Percentiles rank a stretch among this genome's conserved stretches.
phyloP scores from a whole-genome alignment of 2,329 filamentous ascomycete species.

The Acarospora socialis region DNA sequence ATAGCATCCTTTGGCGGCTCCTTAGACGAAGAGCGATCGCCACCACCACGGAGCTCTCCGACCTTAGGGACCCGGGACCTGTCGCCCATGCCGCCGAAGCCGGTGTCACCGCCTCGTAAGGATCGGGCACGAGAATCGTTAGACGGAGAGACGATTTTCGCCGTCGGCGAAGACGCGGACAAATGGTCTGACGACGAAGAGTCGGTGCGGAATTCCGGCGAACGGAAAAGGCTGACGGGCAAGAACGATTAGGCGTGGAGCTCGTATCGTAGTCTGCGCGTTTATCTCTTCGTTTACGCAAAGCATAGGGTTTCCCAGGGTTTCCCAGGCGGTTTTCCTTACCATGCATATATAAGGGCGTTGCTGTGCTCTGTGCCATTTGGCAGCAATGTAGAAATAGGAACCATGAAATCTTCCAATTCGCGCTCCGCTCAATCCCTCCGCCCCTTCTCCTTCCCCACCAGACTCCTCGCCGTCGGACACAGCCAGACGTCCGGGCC shows the following conservation, averaged over 20 bases:
- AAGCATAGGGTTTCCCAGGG: too few species aligned
- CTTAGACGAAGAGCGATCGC: conserved; percentile 43
- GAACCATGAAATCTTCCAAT: too few species aligned
- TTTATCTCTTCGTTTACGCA: too few species aligned
- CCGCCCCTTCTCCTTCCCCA: conserved; percentile 44
- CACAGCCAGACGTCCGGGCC: conserved; percentile 53
- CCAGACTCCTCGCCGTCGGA: conserved; percentile 49
- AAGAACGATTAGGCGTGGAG: conserved; percentile 25
- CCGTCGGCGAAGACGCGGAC: conserved; percentile 74
- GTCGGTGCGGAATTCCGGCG: conserved; percentile 33
- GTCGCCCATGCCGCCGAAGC: conserved; percentile 38
- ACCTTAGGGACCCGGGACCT: conserved; percentile 9
- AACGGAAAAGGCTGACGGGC: conserved; percentile 36
- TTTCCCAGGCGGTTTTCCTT: too few species aligned
- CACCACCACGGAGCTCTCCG: too few species aligned
- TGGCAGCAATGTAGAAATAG: too few species aligned
- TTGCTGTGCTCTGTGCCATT: too few species aligned
- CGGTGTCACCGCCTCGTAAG: conserved; percentile 27
- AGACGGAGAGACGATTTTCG: conserved; percentile 92
- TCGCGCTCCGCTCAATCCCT: conserved; percentile 55
- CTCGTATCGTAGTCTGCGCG: too few species aligned
- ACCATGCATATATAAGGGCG: too few species aligned
- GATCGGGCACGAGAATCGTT: conserved; percentile 49
- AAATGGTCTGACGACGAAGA: conserved; percentile 65
- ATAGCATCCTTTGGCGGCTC: conserved; percentile 79